Evolutionary conservation across 495 filamentous ascomycete genomes (phyloP).

Genomic region (Penicillium pulvis): DNA sequence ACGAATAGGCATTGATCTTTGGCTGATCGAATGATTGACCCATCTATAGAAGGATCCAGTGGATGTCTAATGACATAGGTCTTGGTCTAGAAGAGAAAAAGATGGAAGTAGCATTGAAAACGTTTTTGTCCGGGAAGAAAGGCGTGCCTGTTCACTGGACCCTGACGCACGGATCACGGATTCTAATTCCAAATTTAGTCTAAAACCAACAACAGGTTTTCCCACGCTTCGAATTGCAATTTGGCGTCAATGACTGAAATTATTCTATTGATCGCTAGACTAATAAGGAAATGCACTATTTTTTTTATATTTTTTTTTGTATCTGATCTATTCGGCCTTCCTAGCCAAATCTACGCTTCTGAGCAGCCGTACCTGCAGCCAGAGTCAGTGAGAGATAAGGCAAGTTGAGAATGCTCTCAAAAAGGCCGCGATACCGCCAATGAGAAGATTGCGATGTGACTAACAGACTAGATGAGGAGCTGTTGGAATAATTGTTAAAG

Average conservation of each 20-base stretch:
- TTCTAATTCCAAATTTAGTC: neutral
- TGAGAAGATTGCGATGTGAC: neutral
- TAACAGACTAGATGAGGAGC: neutral
- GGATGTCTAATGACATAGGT: neutral
- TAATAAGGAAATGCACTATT: neutral
- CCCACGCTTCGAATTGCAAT: neutral
- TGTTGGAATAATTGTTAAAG: neutral
- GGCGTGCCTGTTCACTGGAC: neutral
- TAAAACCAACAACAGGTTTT: neutral
- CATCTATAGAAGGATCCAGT: conserved; percentile 10
- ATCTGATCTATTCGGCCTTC: neutral
- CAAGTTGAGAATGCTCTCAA: neutral
- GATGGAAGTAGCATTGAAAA: neutral
- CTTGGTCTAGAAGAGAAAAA: neutral
- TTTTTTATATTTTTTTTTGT: neutral
- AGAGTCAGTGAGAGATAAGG: neutral
- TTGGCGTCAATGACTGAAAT: neutral
- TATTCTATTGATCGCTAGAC: neutral
- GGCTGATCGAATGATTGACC: conserved; percentile 1
- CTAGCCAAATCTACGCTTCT: neutral
- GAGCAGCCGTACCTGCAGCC: neutral
- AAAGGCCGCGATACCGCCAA: neutral
- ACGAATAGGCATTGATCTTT: conserved; percentile 12
- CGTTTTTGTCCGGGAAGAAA: neutral
- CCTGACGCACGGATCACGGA: neutral